Conservation (phyloP, 1,139 yeast genomes). For the Magnusiomyces magnusii region DNA sequence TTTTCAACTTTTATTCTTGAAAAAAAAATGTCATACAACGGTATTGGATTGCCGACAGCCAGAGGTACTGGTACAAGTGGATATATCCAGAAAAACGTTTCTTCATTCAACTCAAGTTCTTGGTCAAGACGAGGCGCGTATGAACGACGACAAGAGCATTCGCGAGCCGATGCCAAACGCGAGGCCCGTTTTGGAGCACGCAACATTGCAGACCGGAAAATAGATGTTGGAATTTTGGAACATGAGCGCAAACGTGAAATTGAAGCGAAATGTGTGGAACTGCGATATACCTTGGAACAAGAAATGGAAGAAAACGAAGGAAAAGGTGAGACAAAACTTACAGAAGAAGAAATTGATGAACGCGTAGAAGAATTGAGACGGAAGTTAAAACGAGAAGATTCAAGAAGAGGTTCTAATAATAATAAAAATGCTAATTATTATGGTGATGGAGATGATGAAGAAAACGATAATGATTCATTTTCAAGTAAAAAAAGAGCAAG, state of each 20-base stretch:
- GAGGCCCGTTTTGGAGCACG: slow-evolving; percentile 21
- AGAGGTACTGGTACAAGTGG: slow-evolving; percentile 75
- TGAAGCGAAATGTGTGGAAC: slow-evolving; percentile 49
- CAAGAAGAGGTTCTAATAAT: slow-evolving; percentile 12
- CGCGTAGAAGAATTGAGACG: slow-evolving; percentile 29
- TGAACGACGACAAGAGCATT: slow-evolving; percentile 31
- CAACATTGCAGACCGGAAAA: slow-evolving; percentile 24
- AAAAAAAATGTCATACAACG: slow-evolving; percentile 58
- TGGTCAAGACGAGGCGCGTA: slow-evolving; percentile 28
- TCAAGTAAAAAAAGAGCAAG: not conserved
- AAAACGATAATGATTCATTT: not conserved
- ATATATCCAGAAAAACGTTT: slow-evolving; percentile 47
- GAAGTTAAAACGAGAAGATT: slow-evolving; percentile 16
- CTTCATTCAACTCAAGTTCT: slow-evolving; percentile 29
- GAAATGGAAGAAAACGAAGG: slow-evolving; percentile 10
- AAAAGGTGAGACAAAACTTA: not conserved
- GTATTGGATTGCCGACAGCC: slow-evolving; percentile 56
- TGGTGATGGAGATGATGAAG: not conserved
- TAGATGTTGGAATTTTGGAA: slow-evolving; percentile 36
- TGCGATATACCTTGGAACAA: slow-evolving; percentile 36
- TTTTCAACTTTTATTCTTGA: too few species aligned
- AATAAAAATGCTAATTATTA: slow-evolving; percentile 4
- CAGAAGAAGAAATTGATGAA: slow-evolving; percentile 23
- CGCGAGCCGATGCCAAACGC: slow-evolving; percentile 18
- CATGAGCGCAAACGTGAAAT: slow-evolving; percentile 46